Base-by-base conservation (phyloP, 305 asterid species). In the Coffea humblotiana region DNA sequence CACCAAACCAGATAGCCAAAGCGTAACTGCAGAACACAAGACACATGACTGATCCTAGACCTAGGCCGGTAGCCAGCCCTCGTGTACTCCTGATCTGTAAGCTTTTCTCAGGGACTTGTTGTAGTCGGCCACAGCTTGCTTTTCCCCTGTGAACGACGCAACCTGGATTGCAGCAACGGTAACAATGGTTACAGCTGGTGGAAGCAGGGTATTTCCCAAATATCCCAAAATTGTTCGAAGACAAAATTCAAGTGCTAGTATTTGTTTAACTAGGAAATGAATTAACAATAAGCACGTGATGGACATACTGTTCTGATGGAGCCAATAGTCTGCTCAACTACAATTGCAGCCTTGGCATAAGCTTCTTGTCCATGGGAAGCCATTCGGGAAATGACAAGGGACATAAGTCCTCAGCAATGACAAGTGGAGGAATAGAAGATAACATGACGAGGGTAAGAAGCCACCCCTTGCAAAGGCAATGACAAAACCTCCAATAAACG, bases 271-370 rank as follows among this genome's bases (percentile, higher is more conserved):
- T 6, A 23, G 8, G 18, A 51, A 77, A 2, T 19, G 32, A 16
- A 21, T 0, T 14, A 32, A 10, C 14, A 12, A 1, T 25, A 9
- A n/a, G 3, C 3, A 16, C 72, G 56, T 13, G 37, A 63, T 54
- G 13, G 32, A 29, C 90, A n/a, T 75, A 93, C 98, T 43, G 97
- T 94, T 84, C 96, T 88, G 40, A 95, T 94, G 78, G 99, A 90
- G 72, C 98, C 97, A 64, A 95, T 88, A 19, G 97, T 89, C 74
- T 92, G 99, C 82, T 95, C 99, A 45, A 94, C 99, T 1, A 92
- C 86, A 40, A 87, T 60, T 47, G 98, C 96, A 13, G 97, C 99
- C 15, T 74, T 78, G 3, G 99, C 97, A 74, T 94, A 95, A 3
- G 99, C 97, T 48, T 81, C 87, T 83, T 93, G 99, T 27, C 92